Conservation (phyloP, 176 grass and related monocot species). For the Thalia dealbata region DNA sequence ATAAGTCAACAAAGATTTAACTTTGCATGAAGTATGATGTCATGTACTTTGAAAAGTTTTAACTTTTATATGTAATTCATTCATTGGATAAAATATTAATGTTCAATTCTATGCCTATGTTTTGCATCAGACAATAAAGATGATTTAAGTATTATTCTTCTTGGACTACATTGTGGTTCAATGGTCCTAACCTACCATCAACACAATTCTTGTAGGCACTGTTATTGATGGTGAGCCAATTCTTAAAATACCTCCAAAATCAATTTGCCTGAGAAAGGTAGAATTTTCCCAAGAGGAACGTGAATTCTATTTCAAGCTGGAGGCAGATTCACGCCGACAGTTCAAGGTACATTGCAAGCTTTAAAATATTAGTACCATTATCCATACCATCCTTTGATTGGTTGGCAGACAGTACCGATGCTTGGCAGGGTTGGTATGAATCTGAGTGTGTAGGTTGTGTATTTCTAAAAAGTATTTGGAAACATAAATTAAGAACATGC, state of each 20-base stretch:
- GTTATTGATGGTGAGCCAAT: conserved; percentile 82
- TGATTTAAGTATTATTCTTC: not conserved
- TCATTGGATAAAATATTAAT: not conserved
- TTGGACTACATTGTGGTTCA: not conserved
- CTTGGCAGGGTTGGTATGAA: no score
- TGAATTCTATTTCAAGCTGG: conserved; percentile 80
- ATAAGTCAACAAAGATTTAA: no score
- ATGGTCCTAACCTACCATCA: not conserved
- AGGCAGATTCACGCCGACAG: conserved; percentile 79
- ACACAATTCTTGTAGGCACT: conserved; percentile 43
- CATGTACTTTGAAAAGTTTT: no score
- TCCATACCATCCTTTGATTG: no score
- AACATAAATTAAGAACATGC: no score
- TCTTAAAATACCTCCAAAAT: conserved; percentile 80
- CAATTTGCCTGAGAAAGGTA: conserved; percentile 67
- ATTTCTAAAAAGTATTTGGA: no score
- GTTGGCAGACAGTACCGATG: no score
- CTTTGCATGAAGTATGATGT: no score
- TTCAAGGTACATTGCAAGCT: conserved; percentile 57
- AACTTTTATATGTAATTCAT: no score
- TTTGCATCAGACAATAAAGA: not conserved
- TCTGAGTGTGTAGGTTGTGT: no score
- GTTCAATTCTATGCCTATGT: not conserved
- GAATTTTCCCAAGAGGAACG: conserved; percentile 81
- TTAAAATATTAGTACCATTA: no score